A percentile compares a stretch with the other conserved stretches of the same genome.
Conservation (phyloP, 2,329 filamentous ascomycete species). For the Erysiphe neolycopersici region DNA sequence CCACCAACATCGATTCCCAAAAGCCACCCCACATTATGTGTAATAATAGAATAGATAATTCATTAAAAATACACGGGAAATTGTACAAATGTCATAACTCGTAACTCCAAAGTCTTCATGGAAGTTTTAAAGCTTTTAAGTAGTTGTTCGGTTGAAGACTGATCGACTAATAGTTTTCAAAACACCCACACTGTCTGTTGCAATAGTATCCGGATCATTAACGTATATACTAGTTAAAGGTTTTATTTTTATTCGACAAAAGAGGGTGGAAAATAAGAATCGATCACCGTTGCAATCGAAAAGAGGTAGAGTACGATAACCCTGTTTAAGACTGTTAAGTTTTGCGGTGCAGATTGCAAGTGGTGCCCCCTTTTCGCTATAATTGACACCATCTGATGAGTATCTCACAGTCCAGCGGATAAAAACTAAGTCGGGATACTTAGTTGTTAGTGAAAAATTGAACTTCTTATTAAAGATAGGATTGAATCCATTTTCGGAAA, state of each 20-base stretch:
- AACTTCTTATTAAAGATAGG: slow-evolving; percentile 63
- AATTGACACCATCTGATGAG: slow-evolving; percentile 46
- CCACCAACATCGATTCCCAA: too few relatives aligned
- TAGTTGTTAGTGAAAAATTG: slow-evolving; percentile 66
- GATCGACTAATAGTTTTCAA: slow-evolving; percentile 29
- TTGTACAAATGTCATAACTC: background rate
- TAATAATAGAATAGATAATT: too few relatives aligned
- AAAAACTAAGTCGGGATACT: slow-evolving; percentile 80
- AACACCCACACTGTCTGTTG: slow-evolving; percentile 22
- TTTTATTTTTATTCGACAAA: slow-evolving; percentile 57
- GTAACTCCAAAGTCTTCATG: too few relatives aligned
- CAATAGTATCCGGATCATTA: slow-evolving; percentile 18
- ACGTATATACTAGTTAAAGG: slow-evolving; percentile 29
- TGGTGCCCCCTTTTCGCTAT: slow-evolving; percentile 33
- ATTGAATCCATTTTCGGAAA: slow-evolving; percentile 79
- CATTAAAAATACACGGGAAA: background rate
- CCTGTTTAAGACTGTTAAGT: slow-evolving; percentile 65
- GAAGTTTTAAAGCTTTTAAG: background rate
- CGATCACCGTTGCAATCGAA: slow-evolving; percentile 74
- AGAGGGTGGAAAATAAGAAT: slow-evolving; percentile 82
- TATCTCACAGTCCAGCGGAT: slow-evolving; percentile 82
- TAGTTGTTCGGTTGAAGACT: slow-evolving; percentile 23
- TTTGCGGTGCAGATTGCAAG: slow-evolving; percentile 85
- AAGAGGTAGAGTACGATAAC: slow-evolving; percentile 76
- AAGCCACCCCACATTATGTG: too few relatives aligned